Percentiles rank a stretch among this genome's conserved stretches.
These are phyloP conservation scores for Dacryopinax primogenitus DNA, from an alignment of 768 basidiomycete species.

Conservation along the genomic window DNA sequence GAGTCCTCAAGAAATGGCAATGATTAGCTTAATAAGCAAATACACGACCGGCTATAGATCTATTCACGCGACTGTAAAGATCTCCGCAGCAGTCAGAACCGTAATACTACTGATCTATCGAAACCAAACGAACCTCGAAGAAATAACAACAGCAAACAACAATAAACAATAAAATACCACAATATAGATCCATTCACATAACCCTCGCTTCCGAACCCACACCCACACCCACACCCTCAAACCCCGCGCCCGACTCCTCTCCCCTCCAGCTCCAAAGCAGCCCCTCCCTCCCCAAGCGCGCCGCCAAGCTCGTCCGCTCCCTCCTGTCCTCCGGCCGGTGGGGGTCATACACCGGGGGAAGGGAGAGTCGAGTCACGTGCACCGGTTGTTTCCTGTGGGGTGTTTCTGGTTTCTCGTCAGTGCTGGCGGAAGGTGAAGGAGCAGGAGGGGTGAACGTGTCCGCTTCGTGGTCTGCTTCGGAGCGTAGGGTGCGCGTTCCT, in stretches of 20 bases:
- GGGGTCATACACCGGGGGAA: background rate
- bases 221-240: background rate
- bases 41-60: no score
- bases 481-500: background rate
- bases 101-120: no score
- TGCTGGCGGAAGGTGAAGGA: background rate
- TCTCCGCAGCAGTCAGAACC: no score
- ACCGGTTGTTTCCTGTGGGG: background rate
- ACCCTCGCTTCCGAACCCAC: background rate
- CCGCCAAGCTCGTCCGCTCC: background rate
- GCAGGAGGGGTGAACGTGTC: background rate
- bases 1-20: no score
- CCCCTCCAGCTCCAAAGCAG: background rate
- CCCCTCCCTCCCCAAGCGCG: conserved; percentile 1
- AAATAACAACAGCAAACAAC: background rate
- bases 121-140: no score
- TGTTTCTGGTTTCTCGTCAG: background rate
- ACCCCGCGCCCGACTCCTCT: background rate
- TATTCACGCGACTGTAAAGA: no score
- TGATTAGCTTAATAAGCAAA: no score
- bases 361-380: background rate
- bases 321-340: background rate
- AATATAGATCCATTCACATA: background rate
- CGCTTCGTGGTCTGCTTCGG: background rate
- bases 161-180: background rate